Base-by-base conservation (phyloP, 148 eudicot genomes). In the Camellia japonica region DNA sequence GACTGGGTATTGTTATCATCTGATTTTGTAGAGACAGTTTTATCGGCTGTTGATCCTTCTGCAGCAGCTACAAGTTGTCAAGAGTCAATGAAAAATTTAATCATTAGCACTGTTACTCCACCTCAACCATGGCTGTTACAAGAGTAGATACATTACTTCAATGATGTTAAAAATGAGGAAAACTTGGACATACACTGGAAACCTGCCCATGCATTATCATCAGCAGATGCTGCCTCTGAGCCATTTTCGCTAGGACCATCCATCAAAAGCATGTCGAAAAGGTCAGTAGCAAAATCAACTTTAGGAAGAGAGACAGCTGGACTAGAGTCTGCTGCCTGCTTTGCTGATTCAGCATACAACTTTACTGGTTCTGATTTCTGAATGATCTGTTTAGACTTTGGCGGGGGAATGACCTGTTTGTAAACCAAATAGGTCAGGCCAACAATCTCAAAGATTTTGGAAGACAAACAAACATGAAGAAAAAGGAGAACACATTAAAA, bases 201-300 rank as follows among this genome's bases (percentile, higher is more conserved):
- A 74, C 98, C 98, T 41, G 95, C 98, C 98, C 99, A 94, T 73
- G 84, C 73, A 89, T 67, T 88, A 80, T 92, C 99, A 80, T 94
- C 99, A 80, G 89, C 86, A 75, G 88, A 80, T 77, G 85, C 86
- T 86, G 63, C 89, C 63, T 74, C 97, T 58, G 92, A 79, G 79
- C 89, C 80, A 83, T 79, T 90, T 73, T 90, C 98, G 85, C 79
- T 81, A 46, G 97, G 85, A 76, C 60, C 86, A 80, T 97, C 97
- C 88, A 91, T 85, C 60, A 97, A 94, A 83, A 97, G 97, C 92
- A 97, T 94, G 87, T 90, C 68, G 78, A 94, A 92, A 78, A 97
- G 98, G 87, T 94, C 95, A 78, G 93, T 91, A 68, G 99, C 94
- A 87, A 69, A 90, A 87, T 94, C 97, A 81, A 88, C 90, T 87